A percentile compares a stretch with the other conserved stretches of the same genome.
These are phyloP conservation scores for Nothophaeocryptopus gaeumannii DNA, from an alignment of 2,329 filamentous ascomycete genomes.

Conservation along the genomic window DNA sequence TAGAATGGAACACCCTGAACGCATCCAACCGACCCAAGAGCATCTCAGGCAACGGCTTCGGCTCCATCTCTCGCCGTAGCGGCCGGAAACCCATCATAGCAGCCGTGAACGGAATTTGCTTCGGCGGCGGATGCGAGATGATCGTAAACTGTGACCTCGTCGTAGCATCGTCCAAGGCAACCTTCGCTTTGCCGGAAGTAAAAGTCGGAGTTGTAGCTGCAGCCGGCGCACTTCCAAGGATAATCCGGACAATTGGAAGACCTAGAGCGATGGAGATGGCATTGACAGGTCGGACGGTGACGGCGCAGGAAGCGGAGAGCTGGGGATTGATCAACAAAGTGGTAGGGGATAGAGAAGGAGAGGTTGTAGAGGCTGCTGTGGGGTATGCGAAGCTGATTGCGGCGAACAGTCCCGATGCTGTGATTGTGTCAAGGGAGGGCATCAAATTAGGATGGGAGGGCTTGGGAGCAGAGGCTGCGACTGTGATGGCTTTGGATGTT, in stretches of 20 bases:
- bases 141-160: conserved; percentile 69
- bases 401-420: conserved; percentile 65
- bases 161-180: conserved; percentile 57
- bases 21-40: conserved; percentile 22
- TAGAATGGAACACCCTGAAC: conserved; percentile 37
- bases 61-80: conserved; percentile 61
- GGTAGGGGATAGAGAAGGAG: conserved; percentile 39
- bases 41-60: conserved; percentile 55
- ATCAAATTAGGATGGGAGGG: conserved; percentile 71
- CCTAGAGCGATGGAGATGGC: conserved; percentile 71
- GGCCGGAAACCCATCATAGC: conserved; percentile 74
- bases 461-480: conserved; percentile 62
- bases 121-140: conserved; percentile 77
- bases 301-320: conserved; percentile 56
- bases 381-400: conserved; percentile 61
- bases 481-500: conserved; percentile 54
- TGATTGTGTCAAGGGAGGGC: conserved; percentile 71
- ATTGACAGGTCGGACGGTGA: conserved; percentile 54
- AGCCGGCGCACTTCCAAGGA: conserved; percentile 66
- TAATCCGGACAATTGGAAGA: conserved; percentile 63
- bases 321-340: conserved; percentile 73
- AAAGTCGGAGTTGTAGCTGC: conserved; percentile 68
- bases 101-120: conserved; percentile 71
- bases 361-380: conserved; percentile 59
- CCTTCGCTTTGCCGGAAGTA: conserved; percentile 70